Base-by-base conservation (phyloP, 345 rosid genomes). In the Salix suchowensis region DNA sequence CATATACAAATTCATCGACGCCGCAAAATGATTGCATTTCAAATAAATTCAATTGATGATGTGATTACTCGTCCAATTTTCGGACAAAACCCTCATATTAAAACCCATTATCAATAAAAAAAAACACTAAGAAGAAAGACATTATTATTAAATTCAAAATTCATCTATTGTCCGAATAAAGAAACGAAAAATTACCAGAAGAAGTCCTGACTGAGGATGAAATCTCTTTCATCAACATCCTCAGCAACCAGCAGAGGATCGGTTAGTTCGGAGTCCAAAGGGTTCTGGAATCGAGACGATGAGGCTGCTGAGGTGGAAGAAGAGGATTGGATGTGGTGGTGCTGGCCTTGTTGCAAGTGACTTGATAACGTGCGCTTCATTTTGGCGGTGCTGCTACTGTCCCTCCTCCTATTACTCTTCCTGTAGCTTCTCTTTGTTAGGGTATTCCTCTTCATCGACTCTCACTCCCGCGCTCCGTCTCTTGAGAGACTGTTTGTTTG, bases 181-280 rank as follows among this genome's bases (percentile, higher is more conserved):
- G 16, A 42, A 0, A 46, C 24, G 21, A 3, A 3, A 30, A 9
- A 48, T 42, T 84, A 96, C 99, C 99, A 96, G 85, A 96, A 96
- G 83, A 96, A 92, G 58, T 92, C 99, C 85, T 96, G 98, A 36
- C 97, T 96, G 78, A 96, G 99, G 64, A 96, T 93, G 82, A 84
- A 90, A 65, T 91, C 93, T 70, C 81, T 86, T 32, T 90, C 95
- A 24, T 88, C 86, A n/a, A 73, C 77, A 70, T 77, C 79, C 32
- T 77, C 55, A 26, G 79, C 39, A 28, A 70, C 65, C 85, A 74
- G 71, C 67, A 44, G 78, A 44, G 58, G 72, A 48, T 82, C 76
- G 68, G 81, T 65, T n/a, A 81, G 78, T 54, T 79, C 89, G 30
- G 90, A 86, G 7, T 88, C 91, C 21, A 81, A 80, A 74, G 82